Evolutionary conservation across 1,284 basidiomycete species (phyloP).

Genomic region (Sanghuangporus sanghuang): DNA sequence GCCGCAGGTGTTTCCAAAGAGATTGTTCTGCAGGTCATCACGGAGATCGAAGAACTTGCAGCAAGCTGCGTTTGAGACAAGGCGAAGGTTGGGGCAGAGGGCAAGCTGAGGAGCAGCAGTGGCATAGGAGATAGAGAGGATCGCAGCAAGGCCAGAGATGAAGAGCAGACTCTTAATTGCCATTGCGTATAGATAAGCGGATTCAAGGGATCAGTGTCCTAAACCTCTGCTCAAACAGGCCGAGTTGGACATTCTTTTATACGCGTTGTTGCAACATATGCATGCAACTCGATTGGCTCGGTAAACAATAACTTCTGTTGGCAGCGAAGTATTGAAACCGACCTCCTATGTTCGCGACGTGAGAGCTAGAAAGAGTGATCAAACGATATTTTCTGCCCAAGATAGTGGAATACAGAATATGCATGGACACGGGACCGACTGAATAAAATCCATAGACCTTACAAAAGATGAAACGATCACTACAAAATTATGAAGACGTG

Average conservation of each 20-base stretch:
- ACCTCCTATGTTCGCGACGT: neutral
- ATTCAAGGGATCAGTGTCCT: neutral
- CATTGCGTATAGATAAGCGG: neutral
- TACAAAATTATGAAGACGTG: too few species aligned
- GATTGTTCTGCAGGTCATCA: conserved; percentile 30
- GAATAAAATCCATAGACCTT: neutral
- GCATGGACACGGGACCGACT: neutral
- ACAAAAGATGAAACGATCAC: too few species aligned
- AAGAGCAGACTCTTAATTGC: conserved; percentile 5
- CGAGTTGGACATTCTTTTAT: neutral
- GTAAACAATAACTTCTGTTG: neutral
- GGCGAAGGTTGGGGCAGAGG: conserved; percentile 33
- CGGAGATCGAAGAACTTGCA: conserved; percentile 33
- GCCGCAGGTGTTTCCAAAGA: conserved; percentile 11
- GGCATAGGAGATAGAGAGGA: conserved; percentile 19
- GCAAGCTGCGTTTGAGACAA: conserved; percentile 33
- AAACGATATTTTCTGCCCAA: neutral
- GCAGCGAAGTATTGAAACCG: neutral
- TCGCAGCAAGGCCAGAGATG: neutral
- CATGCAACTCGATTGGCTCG: neutral
- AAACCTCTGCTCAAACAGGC: neutral
- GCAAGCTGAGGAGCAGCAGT: conserved; percentile 27
- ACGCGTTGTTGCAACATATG: neutral
- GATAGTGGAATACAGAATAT: neutral
- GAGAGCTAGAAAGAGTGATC: neutral